phyloP scores from a whole-genome alignment of 2,329 filamentous ascomycete species.

The Ceratocystiopsis sp. region DNA sequence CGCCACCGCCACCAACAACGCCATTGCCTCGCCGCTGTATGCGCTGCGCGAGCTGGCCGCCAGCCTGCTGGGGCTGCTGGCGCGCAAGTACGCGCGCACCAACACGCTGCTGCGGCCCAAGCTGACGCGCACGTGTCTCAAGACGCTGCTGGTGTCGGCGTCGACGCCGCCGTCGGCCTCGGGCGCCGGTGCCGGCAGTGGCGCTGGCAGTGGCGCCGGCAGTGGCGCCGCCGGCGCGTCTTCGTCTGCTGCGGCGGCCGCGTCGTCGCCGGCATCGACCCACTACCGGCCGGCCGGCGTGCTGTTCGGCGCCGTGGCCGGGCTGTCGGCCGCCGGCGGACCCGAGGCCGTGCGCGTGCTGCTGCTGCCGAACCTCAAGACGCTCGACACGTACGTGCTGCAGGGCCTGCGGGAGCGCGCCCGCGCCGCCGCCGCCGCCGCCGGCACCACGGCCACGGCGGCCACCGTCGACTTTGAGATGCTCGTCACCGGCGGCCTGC shows the following conservation, averaged over 20 bases:
- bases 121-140: conserved; percentile 82
- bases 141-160: conserved; percentile 74
- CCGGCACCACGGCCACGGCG: too few relatives aligned
- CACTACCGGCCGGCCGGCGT: conserved; percentile 52
- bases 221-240: too few relatives aligned
- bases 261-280: too few relatives aligned
- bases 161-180: too few relatives aligned
- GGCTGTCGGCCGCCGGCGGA: conserved; percentile 61
- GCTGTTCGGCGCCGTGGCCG: conserved; percentile 76
- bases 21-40: conserved; percentile 32
- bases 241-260: too few relatives aligned
- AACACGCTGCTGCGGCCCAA: conserved; percentile 75
- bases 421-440: conserved; percentile 10
- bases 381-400: conserved; percentile 35
- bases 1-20: conserved; percentile 33
- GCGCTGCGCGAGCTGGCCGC: conserved; percentile 71
- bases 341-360: conserved; percentile 39
- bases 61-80: conserved; percentile 62
- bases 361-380: conserved; percentile 37
- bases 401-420: conserved; percentile 35
- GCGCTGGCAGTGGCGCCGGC: too few relatives aligned
- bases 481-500: conserved; percentile 33
- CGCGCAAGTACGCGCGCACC: conserved; percentile 61
- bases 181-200: too few relatives aligned
- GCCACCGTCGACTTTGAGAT: conserved; percentile 31